Percentiles rank a stretch among this genome's conserved stretches.
phyloP scores from a whole-genome alignment of 495 filamentous ascomycete species.

The Melanomma pulvis-pyrius region DNA sequence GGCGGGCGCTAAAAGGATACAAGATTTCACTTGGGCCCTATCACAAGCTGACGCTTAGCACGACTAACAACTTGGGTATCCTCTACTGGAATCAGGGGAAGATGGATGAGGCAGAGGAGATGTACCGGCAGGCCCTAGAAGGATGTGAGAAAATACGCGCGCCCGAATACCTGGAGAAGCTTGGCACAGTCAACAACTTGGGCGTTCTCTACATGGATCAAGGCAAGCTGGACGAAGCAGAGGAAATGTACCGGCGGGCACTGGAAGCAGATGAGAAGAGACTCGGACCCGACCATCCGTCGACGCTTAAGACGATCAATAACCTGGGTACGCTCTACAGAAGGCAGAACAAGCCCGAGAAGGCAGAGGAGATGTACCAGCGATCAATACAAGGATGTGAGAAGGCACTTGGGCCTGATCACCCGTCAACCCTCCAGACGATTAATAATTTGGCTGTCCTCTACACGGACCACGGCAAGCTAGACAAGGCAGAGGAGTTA shows the following conservation, averaged over 20 bases:
- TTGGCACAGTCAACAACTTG: background rate
- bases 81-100: slow-evolving; percentile 11
- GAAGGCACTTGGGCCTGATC: background rate
- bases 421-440: too few relatives aligned
- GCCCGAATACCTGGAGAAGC: background rate
- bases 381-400: background rate
- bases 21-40: slow-evolving; percentile 39
- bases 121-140: background rate
- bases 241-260: background rate
- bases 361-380: background rate
- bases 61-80: slow-evolving; percentile 46
- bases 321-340: background rate
- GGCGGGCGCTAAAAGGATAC: slow-evolving; percentile 36
- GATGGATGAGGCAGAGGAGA: background rate
- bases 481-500: too few relatives aligned
- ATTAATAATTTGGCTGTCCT: too few relatives aligned
- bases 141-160: background rate
- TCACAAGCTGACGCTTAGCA: slow-evolving; percentile 47
- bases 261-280: background rate
- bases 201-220: background rate
- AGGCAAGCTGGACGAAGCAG: background rate
- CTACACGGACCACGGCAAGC: too few relatives aligned
- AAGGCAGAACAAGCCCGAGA: background rate
- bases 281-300: background rate
- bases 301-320: background rate